Base-by-base conservation (phyloP, 768 basidiomycete genomes). In the Cantharellus anzutake region DNA sequence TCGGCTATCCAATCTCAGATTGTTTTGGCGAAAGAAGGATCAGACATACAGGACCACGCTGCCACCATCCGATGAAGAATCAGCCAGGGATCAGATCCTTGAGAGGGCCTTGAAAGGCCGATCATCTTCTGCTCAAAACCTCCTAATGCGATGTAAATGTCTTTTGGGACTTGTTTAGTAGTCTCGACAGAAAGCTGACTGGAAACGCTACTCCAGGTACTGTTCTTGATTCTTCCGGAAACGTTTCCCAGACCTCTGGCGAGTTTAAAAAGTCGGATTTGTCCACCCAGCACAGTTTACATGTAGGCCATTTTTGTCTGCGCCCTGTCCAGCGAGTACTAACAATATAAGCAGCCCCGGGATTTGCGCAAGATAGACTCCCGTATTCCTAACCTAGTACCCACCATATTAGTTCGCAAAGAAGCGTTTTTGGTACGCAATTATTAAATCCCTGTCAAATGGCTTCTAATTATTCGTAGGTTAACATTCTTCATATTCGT, bases 351-450 rank as follows among this genome's bases (percentile, higher is more conserved):
- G 37, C 65, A 92, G 87, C 85, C 91, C 65, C 85, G 94, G 76
- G 94, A 98, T 74, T 76, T 98, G 34, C 84, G 94, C 59, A 96
- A 97, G 75, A 87, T 98, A 64, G 94, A 98, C 73, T 92, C 89
- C 3, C 78, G 90, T 64, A 79, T 92, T 64, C 91, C 93, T 41
- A 96, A 93, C 70, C 80, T 94, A 60, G 86, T 98, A 16, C 92
- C 93, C 44, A 92, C 92, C 48, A 93, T 98, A 66, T 79, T 98
- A 60, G 80, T 86, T 58, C 78, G 94, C 64, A 84, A 82, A 66
- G 83, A 89, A 71, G 89, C 86, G 53, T 81, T 97, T 64, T 75
- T 98, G 62, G 89, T 88, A 68, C 60, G 81, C 35, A 11, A 11
- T 41, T 3, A 3, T 40, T 40, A 3, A 4, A 4, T 55, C 11